These are phyloP conservation scores for Allium cepa DNA, from an alignment of 106 monocot genomes.

Conservation along the genomic window DNA sequence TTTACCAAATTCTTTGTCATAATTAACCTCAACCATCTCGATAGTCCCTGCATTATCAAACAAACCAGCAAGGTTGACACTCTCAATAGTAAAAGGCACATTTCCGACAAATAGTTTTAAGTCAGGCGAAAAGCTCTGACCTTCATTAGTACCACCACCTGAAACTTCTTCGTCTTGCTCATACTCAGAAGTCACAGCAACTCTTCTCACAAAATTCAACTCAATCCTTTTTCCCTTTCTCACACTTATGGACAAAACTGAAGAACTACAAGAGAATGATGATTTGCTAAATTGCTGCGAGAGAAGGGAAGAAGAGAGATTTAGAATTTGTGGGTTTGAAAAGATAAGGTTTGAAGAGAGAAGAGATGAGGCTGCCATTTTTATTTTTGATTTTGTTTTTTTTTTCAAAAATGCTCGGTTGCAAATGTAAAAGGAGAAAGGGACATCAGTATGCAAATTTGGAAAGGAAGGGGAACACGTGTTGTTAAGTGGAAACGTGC, in stretches of 20 bases:
- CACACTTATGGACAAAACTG: background rate
- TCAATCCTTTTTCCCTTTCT: background rate
- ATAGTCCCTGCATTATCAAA: conserved; percentile 61
- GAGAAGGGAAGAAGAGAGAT: background rate
- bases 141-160: conserved; percentile 5
- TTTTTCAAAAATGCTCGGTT: too few relatives aligned
- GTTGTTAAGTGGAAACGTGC: too few relatives aligned
- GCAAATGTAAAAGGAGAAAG: too few relatives aligned
- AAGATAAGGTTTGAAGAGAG: background rate
- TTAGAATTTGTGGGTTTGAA: conserved; percentile 2
- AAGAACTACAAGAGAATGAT: background rate
- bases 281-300: background rate
- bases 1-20: conserved; percentile 73
- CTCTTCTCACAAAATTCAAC: background rate
- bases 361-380: conserved; percentile 7
- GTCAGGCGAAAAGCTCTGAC: conserved; percentile 36
- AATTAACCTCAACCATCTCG: conserved; percentile 90
- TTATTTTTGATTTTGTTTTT: too few relatives aligned
- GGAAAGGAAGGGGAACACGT: too few relatives aligned
- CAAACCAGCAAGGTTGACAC: conserved; percentile 65
- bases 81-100: conserved; percentile 72
- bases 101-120: conserved; percentile 86
- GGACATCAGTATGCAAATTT: too few relatives aligned
- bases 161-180: background rate
- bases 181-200: conserved; percentile 30